Percentiles rank a stretch among this genome's conserved stretches.
phyloP scores from a whole-genome alignment of 495 filamentous ascomycete species.

The Talaromyces proteolyticus region DNA sequence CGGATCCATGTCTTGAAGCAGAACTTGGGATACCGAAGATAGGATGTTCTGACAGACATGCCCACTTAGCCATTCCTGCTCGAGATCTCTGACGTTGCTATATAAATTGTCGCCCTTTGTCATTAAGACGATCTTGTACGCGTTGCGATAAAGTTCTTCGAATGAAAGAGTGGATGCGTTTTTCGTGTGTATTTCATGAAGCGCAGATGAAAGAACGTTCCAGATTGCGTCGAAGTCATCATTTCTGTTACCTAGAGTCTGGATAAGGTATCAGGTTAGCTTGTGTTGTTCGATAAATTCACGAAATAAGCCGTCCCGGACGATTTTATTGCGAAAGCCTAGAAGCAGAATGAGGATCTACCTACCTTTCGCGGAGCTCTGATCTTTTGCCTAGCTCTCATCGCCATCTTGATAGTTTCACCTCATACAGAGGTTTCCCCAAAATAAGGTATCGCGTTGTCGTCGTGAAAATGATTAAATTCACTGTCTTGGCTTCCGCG shows the following conservation, averaged over 20 bases:
- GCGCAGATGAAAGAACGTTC: constrained; percentile 63
- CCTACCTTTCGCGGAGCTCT: constrained; percentile 66
- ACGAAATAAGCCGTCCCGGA: too few relatives aligned
- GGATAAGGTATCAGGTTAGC: constrained; percentile 30
- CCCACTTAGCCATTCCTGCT: constrained; percentile 69
- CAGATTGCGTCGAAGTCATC: constrained; percentile 82
- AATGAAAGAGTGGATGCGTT: constrained; percentile 89
- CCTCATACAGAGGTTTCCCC: too few relatives aligned
- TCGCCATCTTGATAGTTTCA: constrained; percentile 20
- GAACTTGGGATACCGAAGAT: constrained; percentile 52
- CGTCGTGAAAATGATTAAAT: background rate
- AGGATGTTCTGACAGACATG: constrained; percentile 61
- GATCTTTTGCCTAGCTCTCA: constrained; percentile 63
- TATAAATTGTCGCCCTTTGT: constrained; percentile 85
- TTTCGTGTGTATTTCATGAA: constrained; percentile 84
- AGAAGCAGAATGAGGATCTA: too few relatives aligned
- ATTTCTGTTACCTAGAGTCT: constrained; percentile 45
- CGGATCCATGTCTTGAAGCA: constrained; percentile 39
- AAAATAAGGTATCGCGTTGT: background rate
- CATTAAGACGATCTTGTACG: constrained; percentile 91
- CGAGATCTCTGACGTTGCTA: constrained; percentile 68
- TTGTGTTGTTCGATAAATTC: too few relatives aligned
- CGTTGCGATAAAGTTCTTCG: constrained; percentile 90
- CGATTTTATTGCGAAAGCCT: too few relatives aligned
- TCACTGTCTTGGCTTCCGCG: constrained; percentile 7